Evolutionary conservation across 352 stramenopile species (phyloP), one percentile per base, ranked within the genome.

Genomic region (Aphanomyces cochlioides): DNA sequence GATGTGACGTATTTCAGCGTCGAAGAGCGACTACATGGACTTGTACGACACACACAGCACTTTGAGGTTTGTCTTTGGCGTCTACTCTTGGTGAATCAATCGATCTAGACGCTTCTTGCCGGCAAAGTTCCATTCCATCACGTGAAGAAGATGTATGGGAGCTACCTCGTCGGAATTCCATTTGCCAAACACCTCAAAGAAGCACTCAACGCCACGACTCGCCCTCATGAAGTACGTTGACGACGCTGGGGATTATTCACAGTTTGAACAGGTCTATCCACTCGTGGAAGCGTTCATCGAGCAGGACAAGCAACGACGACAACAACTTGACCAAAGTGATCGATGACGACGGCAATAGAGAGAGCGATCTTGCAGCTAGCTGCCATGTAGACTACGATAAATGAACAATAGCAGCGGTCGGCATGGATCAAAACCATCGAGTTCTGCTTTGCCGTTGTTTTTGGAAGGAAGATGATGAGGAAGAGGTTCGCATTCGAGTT

Each of bases 111-210:
- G 34, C 67, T 92, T 10, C 73, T 93, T 83, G 79, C 8, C 67
- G 67, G 8, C 73, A 85, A 7, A 78, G 88, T n/a, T 74, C 80
- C 1, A 12, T 92, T 93, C 37, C 65, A 81, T 3, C 82, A 83
- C 28, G 89, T 93, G 80, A 89, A 87, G 53, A 93, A 93, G 64
- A 90, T 92, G 50, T 93, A 89, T 47, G 74, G 78, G 4, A 81
- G 78, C 47, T 93, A 93, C 47, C 71, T 93, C 15, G 89, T 85
- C 73, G 85, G 85, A 0, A 77, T 92, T 34, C 85, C 84, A 15
- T 88, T 90, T 41, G 84, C 79, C 4, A 83, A 84, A n/a, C 74
- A 85, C 34, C 63, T 93, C 56, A 80, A 82, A 21, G 84, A 93
- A 64, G 73, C 73, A 48, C 81, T 93, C 59, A 72, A 75, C 3